Evolutionary conservation across 2,329 filamentous ascomycete species (phyloP), one percentile per base, ranked within the genome.

Genomic region (Pezicula neosporulosa): DNA sequence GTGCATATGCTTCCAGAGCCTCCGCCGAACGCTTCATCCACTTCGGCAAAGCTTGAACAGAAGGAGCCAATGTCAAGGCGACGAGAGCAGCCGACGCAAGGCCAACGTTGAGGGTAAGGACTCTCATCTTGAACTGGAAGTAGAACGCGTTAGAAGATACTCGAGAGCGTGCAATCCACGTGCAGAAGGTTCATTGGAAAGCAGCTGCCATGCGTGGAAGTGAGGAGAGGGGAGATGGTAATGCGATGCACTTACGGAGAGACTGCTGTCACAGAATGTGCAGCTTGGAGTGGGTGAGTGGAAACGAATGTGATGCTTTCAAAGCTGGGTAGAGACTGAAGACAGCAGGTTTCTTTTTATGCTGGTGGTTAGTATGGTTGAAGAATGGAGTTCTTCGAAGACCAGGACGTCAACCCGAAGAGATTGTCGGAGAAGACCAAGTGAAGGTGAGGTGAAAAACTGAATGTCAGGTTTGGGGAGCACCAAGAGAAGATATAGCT

Each of bases 121-220:
- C 27, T 54, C 54, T 64, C 63, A 65, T 65, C 24, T 56, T 64
- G 56, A 55, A 35, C 60, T 63, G 35, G 21, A 21, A n/a, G 44
- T 15, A 33, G 37, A 12, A 48, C 36, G 9, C 30, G 51, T 55
- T 38, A 56, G 49, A 28, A 18, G 24, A 12, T 44, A n/a, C 37
- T 33, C 30, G 9, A 33, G 3, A 33, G 9, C 30, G 10, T 10
- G 30, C 30, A 33, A 33, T 33, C 30, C 9, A 33, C 12, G 30
- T 33, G 30, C 41, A 56, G 45, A 24, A 16, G 21, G 15, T 44
- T n/a, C 10, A 16, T 9, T 39, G 8, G 37, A 16, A 15, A 16
- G 13, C n/a, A 13, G 37, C 19, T 39, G n/a, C 15, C n/a, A 2
- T 39, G 37, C 15, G 37, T 39, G 6, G 12, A 39, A 13, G 15